Evolutionary conservation across 2,329 filamentous ascomycete species (phyloP).

Genomic region (Pseudopyricularia javanii): DNA sequence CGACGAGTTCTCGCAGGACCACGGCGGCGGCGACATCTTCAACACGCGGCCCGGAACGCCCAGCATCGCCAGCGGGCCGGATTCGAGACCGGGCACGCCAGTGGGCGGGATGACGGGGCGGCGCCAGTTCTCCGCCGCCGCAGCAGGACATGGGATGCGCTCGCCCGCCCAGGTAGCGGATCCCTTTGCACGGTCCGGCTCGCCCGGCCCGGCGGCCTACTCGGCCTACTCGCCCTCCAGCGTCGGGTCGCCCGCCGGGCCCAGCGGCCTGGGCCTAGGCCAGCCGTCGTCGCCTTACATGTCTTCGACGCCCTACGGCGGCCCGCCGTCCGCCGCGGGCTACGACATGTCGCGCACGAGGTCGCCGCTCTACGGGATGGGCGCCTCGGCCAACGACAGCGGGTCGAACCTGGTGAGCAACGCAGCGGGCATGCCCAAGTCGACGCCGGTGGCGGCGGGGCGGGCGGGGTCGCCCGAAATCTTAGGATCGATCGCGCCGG

Average conservation of each 20-base stretch:
- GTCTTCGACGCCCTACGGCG: not conserved
- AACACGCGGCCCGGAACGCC: constrained; percentile 53
- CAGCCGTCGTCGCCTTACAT: not conserved
- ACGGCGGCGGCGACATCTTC: constrained; percentile 64
- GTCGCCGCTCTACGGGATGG: constrained; percentile 31
- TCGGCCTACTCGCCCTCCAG: not conserved
- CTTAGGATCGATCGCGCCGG: not conserved
- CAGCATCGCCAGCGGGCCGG: constrained; percentile 19
- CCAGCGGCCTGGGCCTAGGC: not conserved
- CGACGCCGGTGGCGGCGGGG: constrained; percentile 11
- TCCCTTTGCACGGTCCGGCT: not conserved
- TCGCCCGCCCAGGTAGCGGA: too few species aligned
- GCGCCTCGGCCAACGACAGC: constrained; percentile 37
- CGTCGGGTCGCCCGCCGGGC: not conserved
- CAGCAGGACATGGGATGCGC: constrained; percentile 1
- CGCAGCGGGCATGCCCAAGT: constrained; percentile 38
- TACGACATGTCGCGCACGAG: constrained; percentile 20
- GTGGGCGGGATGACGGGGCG: constrained; percentile 19
- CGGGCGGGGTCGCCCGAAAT: not conserved
- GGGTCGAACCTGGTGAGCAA: constrained; percentile 37
- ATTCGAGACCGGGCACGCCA: constrained; percentile 40
- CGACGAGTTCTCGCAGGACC: constrained; percentile 75
- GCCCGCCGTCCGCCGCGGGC: not conserved
- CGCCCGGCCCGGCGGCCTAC: not conserved
- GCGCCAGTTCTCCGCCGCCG: constrained; percentile 9